Evolutionary conservation across 345 rosid species (phyloP).

Genomic region (Gossypium longicalyx): DNA sequence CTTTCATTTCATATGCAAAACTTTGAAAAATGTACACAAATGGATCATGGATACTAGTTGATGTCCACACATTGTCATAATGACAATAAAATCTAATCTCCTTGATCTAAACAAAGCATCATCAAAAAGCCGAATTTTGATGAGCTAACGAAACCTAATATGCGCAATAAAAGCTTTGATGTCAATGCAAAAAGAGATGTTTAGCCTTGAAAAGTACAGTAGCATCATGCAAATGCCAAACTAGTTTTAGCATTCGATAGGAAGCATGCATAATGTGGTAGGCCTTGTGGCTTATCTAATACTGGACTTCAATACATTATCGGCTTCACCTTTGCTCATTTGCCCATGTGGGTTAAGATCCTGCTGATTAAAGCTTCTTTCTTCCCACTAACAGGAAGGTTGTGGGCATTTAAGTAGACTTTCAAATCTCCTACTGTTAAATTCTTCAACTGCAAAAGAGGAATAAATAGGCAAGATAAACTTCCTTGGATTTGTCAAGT

Average conservation of each 20-base stretch:
- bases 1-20: not conserved
- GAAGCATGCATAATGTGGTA: not conserved
- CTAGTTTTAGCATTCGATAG: not conserved
- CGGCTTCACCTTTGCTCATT: conserved; percentile 23
- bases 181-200: not conserved
- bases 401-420: conserved; percentile 57
- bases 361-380: conserved; percentile 70
- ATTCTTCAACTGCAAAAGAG: conserved; percentile 62
- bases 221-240: not conserved
- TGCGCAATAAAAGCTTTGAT: not conserved
- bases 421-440: conserved; percentile 69
- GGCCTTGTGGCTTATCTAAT: not conserved
- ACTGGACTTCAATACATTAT: not conserved
- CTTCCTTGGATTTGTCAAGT: not conserved
- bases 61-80: no score
- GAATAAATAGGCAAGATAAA: conserved; percentile 1
- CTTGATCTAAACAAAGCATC: not conserved
- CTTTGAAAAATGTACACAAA: not conserved
- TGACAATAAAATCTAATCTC: not conserved
- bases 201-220: not conserved
- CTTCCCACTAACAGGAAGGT: conserved; percentile 63
- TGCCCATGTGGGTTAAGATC: conserved; percentile 70
- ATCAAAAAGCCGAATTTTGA: not conserved
- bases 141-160: not conserved
- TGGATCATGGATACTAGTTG: not conserved